A percentile compares a stretch with the other conserved stretches of the same genome.
These are phyloP conservation scores for Pythium grandisporangium DNA, from an alignment of 352 stramenopile species.

Conservation along the genomic window DNA sequence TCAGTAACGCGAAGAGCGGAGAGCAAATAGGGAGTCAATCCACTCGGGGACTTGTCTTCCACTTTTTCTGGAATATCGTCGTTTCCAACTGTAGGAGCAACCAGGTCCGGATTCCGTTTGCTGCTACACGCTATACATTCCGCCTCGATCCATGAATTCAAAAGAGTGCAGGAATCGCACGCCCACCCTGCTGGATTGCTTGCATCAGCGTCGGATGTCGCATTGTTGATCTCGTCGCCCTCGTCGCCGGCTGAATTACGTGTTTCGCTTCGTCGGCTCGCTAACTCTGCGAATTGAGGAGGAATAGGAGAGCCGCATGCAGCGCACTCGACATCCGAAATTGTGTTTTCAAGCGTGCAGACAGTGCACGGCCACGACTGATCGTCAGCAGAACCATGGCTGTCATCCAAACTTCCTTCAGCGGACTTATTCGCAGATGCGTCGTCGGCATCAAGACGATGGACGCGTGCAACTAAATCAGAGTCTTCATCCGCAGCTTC, in stretches of 20 bases:
- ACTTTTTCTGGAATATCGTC: conserved; percentile 2
- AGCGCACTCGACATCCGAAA: conserved; percentile 46
- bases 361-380: conserved; percentile 49
- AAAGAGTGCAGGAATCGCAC: conserved; percentile 54
- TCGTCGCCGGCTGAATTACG: background rate
- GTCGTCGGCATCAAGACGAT: conserved; percentile 9
- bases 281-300: conserved; percentile 17
- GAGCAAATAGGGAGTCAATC: too few relatives aligned
- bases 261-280: too few relatives aligned
- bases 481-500: conserved; percentile 29
- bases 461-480: conserved; percentile 26
- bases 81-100: background rate
- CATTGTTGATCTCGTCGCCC: background rate
- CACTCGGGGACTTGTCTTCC: too few relatives aligned
- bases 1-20: too few relatives aligned
- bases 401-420: too few relatives aligned
- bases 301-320: conserved; percentile 56
- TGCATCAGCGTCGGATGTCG: background rate
- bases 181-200: conserved; percentile 24
- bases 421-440: too few relatives aligned
- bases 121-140: conserved; percentile 46
- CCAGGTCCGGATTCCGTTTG: conserved; percentile 34
- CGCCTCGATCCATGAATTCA: conserved; percentile 42
- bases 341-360: conserved; percentile 62
- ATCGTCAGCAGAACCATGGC: conserved; percentile 11